Evolutionary conservation across 768 basidiomycete species (phyloP).

Genomic region (Xanthoconium stramineum): DNA sequence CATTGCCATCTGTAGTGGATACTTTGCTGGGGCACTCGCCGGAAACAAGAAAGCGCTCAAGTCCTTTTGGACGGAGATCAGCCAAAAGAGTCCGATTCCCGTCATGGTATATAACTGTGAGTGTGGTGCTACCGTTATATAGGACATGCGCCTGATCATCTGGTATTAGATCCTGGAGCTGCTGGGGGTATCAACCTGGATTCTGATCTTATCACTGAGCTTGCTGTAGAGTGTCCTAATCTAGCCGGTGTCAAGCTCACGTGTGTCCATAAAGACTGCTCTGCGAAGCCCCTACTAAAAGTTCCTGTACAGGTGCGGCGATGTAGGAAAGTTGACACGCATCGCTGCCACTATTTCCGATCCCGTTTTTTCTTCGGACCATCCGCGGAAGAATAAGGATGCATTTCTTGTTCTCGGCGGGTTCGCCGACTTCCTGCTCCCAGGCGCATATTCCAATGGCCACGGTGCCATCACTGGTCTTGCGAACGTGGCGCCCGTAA

Average conservation of each 20-base stretch:
- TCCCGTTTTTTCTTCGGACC: slow-evolving; percentile 47
- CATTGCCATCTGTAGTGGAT: slow-evolving; percentile 84
- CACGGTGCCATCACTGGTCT: slow-evolving; percentile 92
- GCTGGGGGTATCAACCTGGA: slow-evolving; percentile 89
- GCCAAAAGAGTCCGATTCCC: slow-evolving; percentile 79
- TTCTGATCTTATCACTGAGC: slow-evolving; percentile 79
- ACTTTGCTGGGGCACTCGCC: slow-evolving; percentile 76
- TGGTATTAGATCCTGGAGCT: slow-evolving; percentile 72
- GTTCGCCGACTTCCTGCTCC: slow-evolving; percentile 77
- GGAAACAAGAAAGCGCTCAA: slow-evolving; percentile 66
- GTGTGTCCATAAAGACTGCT: slow-evolving; percentile 39
- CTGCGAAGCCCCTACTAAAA: slow-evolving; percentile 1
- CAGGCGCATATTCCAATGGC: slow-evolving; percentile 67
- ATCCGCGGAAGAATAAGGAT: slow-evolving; percentile 65
- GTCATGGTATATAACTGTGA: slow-evolving; percentile 87
- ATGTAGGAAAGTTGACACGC: slow-evolving; percentile 87
- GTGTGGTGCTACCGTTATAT: slow-evolving; percentile 17
- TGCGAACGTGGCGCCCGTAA: slow-evolving; percentile 76
- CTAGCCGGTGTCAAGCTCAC: slow-evolving; percentile 87
- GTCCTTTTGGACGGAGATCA: slow-evolving; percentile 73
- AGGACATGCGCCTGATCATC: neutral
- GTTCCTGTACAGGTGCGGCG: slow-evolving; percentile 64
- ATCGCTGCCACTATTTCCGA: slow-evolving; percentile 67
- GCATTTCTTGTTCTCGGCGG: slow-evolving; percentile 86
- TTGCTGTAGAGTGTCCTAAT: slow-evolving; percentile 75